Base-by-base conservation (phyloP, 805 yeast species). In the Saturnispora sekii region DNA sequence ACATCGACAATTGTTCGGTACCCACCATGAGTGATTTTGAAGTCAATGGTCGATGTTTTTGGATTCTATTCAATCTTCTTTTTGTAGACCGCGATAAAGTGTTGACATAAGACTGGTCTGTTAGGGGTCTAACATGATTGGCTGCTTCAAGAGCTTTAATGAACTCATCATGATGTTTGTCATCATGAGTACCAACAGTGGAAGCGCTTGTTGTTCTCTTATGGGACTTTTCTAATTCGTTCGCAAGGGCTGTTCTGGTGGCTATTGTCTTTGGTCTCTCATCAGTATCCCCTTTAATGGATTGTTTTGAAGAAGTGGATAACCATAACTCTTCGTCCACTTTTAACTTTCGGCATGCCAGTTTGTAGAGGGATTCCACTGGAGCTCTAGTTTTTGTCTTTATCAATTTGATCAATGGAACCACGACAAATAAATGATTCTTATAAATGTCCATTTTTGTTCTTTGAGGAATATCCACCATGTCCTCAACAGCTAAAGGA, bases 401-500 rank as follows among this genome's bases (percentile, higher is more conserved):
- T 7, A 72, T 61, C 38, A 77, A 60, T 44, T 73, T 70, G 45
- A 74, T 64, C 46, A 77, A 48, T 4, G 83, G 82, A 37, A 77
- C 52, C 21, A 77, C 74, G 43, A 75, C 70, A 57, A 76, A 77
- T n/a, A 73, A 48, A 50, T 73, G 79, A 30, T 59, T 61, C 3
- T 71, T 66, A 48, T 73, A 77, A n/a, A 69, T 59, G 50, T 77
- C 82, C 36, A 69, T 66, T 51, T 77, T 77, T 0, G 82, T 75
- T 26, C 83, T 60, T 47, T 75, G 80, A 4, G 82, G 81, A 26
- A 76, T 67, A 57, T 77, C 82, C 38, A 77, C 71, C 77, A 77
- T 70, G 54, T 77, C 82, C 54, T 77, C 83, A 38, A 77, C 63
- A 0, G 81, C 75, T 38, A 77, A 60, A 18, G 77, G 67, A 54